These are phyloP conservation scores for Toxicodendron radicans DNA, from an alignment of 345 rosid species.

Conservation along the genomic window DNA sequence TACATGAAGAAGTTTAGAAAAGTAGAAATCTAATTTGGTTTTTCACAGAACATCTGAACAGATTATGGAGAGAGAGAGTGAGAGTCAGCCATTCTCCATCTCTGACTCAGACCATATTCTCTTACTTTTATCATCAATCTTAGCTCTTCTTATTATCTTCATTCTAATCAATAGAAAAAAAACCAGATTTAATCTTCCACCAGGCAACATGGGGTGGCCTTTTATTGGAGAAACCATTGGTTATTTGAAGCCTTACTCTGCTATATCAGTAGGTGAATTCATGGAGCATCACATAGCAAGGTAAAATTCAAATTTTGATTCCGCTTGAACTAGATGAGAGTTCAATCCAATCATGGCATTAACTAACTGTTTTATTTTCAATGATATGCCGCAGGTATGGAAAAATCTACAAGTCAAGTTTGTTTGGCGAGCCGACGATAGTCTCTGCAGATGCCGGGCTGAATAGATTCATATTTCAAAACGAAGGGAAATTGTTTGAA, in stretches of 20 bases:
- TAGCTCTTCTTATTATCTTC: constrained; percentile 57
- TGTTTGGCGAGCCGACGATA: constrained; percentile 93
- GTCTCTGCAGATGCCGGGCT: constrained; percentile 94
- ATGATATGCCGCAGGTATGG: constrained; percentile 59
- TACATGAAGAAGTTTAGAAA: not conserved
- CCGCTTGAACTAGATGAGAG: not conserved
- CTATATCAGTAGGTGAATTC: constrained; percentile 78
- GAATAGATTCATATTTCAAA: constrained; percentile 76
- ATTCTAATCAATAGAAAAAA: constrained; percentile 55
- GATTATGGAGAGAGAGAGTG: constrained; percentile 7
- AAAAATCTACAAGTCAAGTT: constrained; percentile 78
- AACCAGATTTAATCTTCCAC: constrained; percentile 72
- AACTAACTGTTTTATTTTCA: not conserved
- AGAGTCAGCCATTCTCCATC: constrained; percentile 49
- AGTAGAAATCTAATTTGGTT: constrained; percentile 39
- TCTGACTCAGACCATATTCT: constrained; percentile 58
- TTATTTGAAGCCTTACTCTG: constrained; percentile 78
- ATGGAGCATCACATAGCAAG: constrained; percentile 81
- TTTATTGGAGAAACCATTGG: constrained; percentile 89
- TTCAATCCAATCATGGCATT: not conserved
- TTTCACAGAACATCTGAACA: constrained; percentile 21
- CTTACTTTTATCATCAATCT: constrained; percentile 64
- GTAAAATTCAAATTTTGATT: constrained; percentile 32
- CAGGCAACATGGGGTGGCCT: constrained; percentile 94
- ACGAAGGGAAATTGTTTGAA: constrained; percentile 87